These are phyloP conservation scores for Saccharomycopsis sp. DNA, from an alignment of 805 yeast species.

Conservation along the genomic window DNA sequence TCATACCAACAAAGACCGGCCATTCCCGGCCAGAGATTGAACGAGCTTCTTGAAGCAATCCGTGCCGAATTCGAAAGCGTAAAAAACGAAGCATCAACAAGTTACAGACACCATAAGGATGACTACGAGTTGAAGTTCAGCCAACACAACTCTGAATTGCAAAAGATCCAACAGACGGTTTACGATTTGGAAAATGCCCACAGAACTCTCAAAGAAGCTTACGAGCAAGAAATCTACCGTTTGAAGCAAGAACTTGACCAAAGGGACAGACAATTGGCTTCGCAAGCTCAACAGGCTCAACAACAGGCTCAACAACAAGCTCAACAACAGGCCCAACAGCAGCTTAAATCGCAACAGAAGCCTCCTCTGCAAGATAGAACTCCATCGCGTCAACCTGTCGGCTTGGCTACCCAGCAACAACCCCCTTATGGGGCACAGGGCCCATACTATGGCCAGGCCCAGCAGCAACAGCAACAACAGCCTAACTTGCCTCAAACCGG, in stretches of 20 bases:
- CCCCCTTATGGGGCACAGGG: constrained; percentile 11
- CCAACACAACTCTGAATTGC: constrained; percentile 90
- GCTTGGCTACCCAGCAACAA: constrained; percentile 14
- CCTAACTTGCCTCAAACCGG: constrained; percentile 15
- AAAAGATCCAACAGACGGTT: constrained; percentile 88
- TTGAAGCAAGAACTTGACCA: constrained; percentile 81
- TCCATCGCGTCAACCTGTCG: constrained; percentile 13
- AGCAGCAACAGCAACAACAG: constrained; percentile 23
- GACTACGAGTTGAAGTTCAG: constrained; percentile 84
- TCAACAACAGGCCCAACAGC: constrained; percentile 26
- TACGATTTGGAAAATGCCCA: constrained; percentile 92
- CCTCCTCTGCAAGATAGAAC: constrained; percentile 9
- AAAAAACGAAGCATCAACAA: constrained; percentile 72
- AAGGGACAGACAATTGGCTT: constrained; percentile 54
- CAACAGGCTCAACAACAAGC: constrained; percentile 27
- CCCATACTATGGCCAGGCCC: constrained; percentile 14
- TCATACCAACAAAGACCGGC: constrained; percentile 14
- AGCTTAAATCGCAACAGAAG: constrained; percentile 24
- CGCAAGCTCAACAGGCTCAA: constrained; percentile 39
- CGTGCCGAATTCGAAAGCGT: constrained; percentile 86
- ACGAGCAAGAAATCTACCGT: constrained; percentile 85
- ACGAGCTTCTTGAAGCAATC: constrained; percentile 85
- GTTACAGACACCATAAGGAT: constrained; percentile 80
- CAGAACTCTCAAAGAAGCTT: constrained; percentile 89
- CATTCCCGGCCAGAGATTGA: constrained; percentile 33